Evolutionary conservation across 306 rosid species (phyloP).

Genomic region (Prunus mume): DNA sequence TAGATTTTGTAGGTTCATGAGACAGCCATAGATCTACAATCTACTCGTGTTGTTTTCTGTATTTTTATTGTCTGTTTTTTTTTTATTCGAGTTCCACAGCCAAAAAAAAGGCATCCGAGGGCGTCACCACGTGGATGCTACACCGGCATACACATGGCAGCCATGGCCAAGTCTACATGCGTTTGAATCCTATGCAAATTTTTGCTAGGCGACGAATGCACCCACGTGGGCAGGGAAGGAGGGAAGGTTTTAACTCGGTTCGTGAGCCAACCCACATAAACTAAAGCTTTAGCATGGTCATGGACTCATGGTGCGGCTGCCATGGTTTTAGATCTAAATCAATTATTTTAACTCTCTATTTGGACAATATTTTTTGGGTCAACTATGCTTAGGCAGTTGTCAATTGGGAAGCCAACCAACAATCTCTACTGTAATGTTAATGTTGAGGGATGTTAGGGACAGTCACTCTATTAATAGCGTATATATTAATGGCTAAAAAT

Average conservation of each 20-base stretch:
- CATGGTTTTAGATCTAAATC: background rate
- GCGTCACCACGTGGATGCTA: slow-evolving; percentile 39
- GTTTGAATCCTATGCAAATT: background rate
- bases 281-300: background rate
- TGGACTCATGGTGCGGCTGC: background rate
- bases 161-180: slow-evolving; percentile 11
- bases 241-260: background rate
- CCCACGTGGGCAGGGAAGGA: slow-evolving; percentile 32
- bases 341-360: background rate
- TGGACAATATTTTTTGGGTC: background rate
- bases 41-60: background rate
- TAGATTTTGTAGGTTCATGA: background rate
- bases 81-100: background rate
- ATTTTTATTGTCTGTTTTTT: background rate
- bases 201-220: slow-evolving; percentile 22
- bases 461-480: too few species aligned
- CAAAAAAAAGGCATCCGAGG: slow-evolving; percentile 46
- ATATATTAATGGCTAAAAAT: too few species aligned
- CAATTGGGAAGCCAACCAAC: background rate
- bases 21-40: background rate
- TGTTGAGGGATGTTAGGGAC: too few species aligned
- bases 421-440: too few species aligned
- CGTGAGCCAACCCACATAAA: slow-evolving; percentile 4
- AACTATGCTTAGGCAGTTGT: background rate
- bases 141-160: background rate